Evolutionary conservation across 345 rosid species (phyloP).

Genomic region (Gynandropsis gynandra): DNA sequence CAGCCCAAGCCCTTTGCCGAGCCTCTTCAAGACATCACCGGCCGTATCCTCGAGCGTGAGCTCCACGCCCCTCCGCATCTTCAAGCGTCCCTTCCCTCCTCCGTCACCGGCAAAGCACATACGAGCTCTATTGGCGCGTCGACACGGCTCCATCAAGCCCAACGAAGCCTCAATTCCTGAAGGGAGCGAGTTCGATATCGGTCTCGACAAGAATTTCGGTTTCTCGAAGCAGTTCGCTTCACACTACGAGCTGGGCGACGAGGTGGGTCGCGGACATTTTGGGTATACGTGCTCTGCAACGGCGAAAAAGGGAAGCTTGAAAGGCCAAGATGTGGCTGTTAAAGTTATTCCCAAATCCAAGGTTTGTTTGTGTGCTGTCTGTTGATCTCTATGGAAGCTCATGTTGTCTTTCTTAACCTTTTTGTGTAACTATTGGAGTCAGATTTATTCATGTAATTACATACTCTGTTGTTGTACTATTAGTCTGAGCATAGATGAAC

Average conservation of each 20-base stretch:
- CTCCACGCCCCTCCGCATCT: conserved; percentile 82
- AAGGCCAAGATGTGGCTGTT: conserved; percentile 84
- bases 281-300: conserved; percentile 90
- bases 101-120: conserved; percentile 98
- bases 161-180: conserved; percentile 85
- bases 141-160: conserved; percentile 81
- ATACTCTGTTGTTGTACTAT: too few relatives aligned
- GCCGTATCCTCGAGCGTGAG: conserved; percentile 56
- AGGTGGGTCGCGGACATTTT: conserved; percentile 91
- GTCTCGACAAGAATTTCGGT: conserved; percentile 85
- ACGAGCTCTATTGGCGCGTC: conserved; percentile 68
- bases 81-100: conserved; percentile 98
- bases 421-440: too few relatives aligned
- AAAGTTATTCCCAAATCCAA: conserved; percentile 91
- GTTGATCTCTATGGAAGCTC: too few relatives aligned
- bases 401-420: too few relatives aligned
- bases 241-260: conserved; percentile 78
- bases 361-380: conserved; percentile 29
- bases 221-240: conserved; percentile 57
- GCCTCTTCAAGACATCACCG: conserved; percentile 82
- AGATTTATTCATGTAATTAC: too few relatives aligned
- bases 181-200: conserved; percentile 62
- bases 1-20: conserved; percentile 85
- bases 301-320: conserved; percentile 72
- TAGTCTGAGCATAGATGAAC: too few relatives aligned